These are phyloP conservation scores for Helminthosporium solani DNA, from an alignment of 2,329 filamentous ascomycete genomes.

Conservation along the genomic window DNA sequence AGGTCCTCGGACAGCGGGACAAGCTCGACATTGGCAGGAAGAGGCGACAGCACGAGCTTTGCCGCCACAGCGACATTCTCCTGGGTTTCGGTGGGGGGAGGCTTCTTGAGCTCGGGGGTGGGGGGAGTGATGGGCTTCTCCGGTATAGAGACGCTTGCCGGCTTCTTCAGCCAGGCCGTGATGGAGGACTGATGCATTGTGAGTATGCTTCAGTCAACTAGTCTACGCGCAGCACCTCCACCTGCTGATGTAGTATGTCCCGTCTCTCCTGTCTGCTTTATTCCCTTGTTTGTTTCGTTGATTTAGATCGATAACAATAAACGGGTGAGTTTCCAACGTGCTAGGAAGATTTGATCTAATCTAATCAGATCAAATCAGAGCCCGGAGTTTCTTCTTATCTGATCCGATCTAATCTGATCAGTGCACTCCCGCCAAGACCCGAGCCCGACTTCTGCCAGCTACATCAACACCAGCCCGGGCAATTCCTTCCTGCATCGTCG, in stretches of 20 bases:
- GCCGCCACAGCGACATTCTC: constrained; percentile 14
- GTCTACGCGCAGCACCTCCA: too few species aligned
- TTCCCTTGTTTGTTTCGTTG: too few species aligned
- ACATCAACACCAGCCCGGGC: constrained; percentile 28
- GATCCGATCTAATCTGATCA: too few species aligned
- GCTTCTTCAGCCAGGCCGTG: constrained; percentile 51
- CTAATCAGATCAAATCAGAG: too few species aligned
- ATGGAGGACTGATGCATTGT: constrained; percentile 50
- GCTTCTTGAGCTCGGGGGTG: neutral
- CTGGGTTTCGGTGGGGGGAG: neutral
- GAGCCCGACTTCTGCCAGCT: constrained; percentile 33
- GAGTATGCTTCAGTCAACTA: neutral
- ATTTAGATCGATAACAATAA: too few species aligned
- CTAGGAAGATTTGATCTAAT: too few species aligned
- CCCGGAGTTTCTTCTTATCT: too few species aligned
- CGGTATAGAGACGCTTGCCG: constrained; percentile 27
- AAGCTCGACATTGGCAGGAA: constrained; percentile 55
- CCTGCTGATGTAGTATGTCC: too few species aligned
- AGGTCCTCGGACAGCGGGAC: constrained; percentile 54
- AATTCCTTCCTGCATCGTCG: constrained; percentile 19
- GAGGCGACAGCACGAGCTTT: constrained; percentile 32
- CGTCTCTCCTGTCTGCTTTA: too few species aligned
- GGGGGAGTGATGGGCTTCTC: constrained; percentile 19
- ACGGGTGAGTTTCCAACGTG: too few species aligned
- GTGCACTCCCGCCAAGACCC: constrained; percentile 32